A percentile compares a stretch with the other conserved stretches of the same genome.
Conservation (phyloP, 75 land plant species). For the Selaginella moellendorffii region DNA sequence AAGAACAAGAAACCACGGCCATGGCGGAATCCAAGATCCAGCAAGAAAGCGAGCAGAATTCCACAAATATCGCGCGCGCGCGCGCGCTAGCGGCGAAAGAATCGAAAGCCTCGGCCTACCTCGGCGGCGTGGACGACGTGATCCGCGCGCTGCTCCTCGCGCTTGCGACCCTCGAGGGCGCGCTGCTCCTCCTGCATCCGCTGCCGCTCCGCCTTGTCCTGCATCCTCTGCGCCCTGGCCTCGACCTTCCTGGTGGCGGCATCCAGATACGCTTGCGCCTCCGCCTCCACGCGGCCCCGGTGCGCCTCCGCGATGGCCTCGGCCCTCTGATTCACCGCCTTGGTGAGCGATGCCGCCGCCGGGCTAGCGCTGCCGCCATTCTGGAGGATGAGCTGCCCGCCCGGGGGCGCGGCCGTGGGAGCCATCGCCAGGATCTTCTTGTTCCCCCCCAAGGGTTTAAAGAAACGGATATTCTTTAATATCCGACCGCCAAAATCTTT, state of each 20-base stretch:
- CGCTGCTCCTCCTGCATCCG: constrained; percentile 21
- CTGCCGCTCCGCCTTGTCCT: constrained; percentile 33
- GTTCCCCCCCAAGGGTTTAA: too few species aligned
- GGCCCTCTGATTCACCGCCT: constrained; percentile 14
- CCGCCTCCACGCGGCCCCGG: constrained; percentile 24
- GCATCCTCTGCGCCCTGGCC: constrained; percentile 25
- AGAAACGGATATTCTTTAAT: too few species aligned
- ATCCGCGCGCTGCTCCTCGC: constrained; percentile 25
- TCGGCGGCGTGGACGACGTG: constrained; percentile 17
- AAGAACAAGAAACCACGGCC: not conserved
- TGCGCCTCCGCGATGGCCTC: constrained; percentile 30
- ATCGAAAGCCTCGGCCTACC: constrained; percentile 8
- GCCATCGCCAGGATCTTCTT: too few species aligned
- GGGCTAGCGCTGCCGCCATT: not conserved
- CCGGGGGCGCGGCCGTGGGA: not conserved
- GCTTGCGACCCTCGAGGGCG: constrained; percentile 21
- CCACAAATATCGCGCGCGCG: not conserved
- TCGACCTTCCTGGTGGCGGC: constrained; percentile 27
- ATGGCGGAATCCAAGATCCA: not conserved
- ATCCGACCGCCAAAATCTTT: too few species aligned
- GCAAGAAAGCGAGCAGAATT: not conserved
- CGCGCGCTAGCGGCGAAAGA: not conserved
- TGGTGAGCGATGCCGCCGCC: not conserved
- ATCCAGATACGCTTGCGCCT: constrained; percentile 29
- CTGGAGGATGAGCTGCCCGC: not conserved